Evolutionary conservation across 2,329 filamentous ascomycete genomes (phyloP).

Genomic region (Epichloe aotearoae): DNA sequence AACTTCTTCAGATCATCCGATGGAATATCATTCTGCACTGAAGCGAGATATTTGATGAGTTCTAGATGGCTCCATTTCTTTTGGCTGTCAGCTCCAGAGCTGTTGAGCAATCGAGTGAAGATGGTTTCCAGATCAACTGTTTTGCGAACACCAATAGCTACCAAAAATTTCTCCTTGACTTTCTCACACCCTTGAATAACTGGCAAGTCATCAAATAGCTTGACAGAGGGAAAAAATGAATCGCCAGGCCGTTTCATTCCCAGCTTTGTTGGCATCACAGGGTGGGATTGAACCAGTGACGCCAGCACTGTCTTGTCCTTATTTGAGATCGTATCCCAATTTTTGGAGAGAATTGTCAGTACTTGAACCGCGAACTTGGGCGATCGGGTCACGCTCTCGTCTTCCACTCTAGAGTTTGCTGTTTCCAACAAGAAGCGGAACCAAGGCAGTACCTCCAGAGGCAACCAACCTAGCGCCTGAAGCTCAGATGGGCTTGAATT

Average conservation of each 20-base stretch:
- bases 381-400: constrained; percentile 58
- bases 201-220: constrained; percentile 86
- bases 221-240: constrained; percentile 87
- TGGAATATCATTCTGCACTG: constrained; percentile 82
- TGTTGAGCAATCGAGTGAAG: constrained; percentile 68
- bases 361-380: constrained; percentile 65
- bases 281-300: constrained; percentile 49
- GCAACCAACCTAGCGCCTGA: constrained; percentile 72
- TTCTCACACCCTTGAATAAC: constrained; percentile 61
- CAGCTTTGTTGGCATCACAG: constrained; percentile 78
- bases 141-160: constrained; percentile 74
- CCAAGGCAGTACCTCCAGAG: constrained; percentile 78
- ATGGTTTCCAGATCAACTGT: constrained; percentile 91
- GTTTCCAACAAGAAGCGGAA: constrained; percentile 65
- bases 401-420: constrained; percentile 41
- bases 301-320: constrained; percentile 53
- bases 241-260: constrained; percentile 80
- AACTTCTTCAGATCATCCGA: constrained; percentile 66
- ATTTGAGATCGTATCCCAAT: constrained; percentile 69
- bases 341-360: constrained; percentile 69
- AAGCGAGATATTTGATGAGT: constrained; percentile 84
- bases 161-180: constrained; percentile 83
- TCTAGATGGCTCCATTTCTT: constrained; percentile 85
- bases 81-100: constrained; percentile 36
- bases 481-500: constrained; percentile 54